A percentile compares a stretch with the other conserved stretches of the same genome.
Evolutionary conservation across 2,329 filamentous ascomycete species (phyloP).

Genomic region (Trichoderma hamatum): DNA sequence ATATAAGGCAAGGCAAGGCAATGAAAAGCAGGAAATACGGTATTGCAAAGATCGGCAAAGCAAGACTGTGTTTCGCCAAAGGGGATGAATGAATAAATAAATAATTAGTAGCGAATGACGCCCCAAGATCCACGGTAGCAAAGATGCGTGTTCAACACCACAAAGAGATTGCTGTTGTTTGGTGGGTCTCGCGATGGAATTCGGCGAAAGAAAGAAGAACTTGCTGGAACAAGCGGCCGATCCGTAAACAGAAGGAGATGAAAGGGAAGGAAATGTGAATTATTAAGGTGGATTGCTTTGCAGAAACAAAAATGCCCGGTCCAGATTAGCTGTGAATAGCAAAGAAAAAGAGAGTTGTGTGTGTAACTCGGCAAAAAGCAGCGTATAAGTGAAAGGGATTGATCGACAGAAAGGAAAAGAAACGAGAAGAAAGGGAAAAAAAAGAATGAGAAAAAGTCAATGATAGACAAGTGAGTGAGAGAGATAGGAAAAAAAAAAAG

Average conservation of each 20-base stretch:
- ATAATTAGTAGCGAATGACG: slow-evolving; percentile 9
- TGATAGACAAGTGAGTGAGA: slow-evolving; percentile 29
- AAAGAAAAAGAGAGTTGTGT: background rate
- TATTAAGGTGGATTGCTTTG: background rate
- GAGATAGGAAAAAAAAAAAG: slow-evolving; percentile 24
- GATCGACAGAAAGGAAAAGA: slow-evolving; percentile 16
- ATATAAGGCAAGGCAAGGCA: background rate
- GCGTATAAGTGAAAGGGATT: slow-evolving; percentile 28
- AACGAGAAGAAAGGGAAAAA: slow-evolving; percentile 24
- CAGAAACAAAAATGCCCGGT: background rate
- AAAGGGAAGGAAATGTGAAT: background rate
- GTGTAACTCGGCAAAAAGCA: slow-evolving; percentile 11
- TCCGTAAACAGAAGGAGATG: background rate
- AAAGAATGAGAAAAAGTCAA: slow-evolving; percentile 28
- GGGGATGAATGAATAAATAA: background rate
- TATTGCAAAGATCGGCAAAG: slow-evolving; percentile 3
- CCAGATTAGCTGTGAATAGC: background rate
- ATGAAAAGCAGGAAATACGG: background rate
- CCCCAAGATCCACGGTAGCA: background rate
- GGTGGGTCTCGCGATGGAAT: background rate
- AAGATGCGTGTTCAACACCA: slow-evolving; percentile 17
- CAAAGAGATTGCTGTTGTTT: slow-evolving; percentile 5
- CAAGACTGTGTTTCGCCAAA: background rate
- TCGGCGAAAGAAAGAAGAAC: background rate
- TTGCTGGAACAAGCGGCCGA: background rate